Percentiles rank a stretch among this genome's conserved stretches.
These are phyloP conservation scores for Colletotrichum neosansevieriae DNA, from an alignment of 2,329 filamentous ascomycete species.

Conservation along the genomic window DNA sequence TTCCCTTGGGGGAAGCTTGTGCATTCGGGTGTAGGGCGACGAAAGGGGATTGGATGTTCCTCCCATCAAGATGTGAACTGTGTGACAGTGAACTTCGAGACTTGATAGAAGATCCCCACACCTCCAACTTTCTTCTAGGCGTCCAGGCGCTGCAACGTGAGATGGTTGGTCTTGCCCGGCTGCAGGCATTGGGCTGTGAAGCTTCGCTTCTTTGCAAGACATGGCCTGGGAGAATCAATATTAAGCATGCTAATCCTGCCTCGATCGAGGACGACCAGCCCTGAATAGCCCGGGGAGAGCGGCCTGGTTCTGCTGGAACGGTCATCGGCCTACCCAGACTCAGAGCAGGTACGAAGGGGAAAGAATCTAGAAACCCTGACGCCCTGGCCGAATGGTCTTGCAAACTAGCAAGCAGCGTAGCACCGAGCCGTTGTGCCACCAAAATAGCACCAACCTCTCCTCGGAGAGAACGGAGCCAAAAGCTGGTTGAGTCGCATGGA, in stretches of 20 bases:
- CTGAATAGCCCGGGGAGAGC: background rate
- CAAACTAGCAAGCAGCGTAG: background rate
- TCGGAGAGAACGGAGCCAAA: slow-evolving; percentile 15
- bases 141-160: slow-evolving; percentile 26
- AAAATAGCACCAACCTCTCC: slow-evolving; percentile 22
- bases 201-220: slow-evolving; percentile 14
- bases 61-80: slow-evolving; percentile 18
- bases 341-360: slow-evolving; percentile 6
- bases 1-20: slow-evolving; percentile 25
- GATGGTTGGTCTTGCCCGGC: slow-evolving; percentile 14
- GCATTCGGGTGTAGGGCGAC: slow-evolving; percentile 30
- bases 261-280: background rate
- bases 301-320: slow-evolving; percentile 9
- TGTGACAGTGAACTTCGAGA: slow-evolving; percentile 19
- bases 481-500: slow-evolving; percentile 14
- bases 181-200: slow-evolving; percentile 28
- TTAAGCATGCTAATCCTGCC: slow-evolving; percentile 24
- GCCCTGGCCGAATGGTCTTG: background rate
- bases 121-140: slow-evolving; percentile 17
- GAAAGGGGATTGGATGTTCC: slow-evolving; percentile 26
- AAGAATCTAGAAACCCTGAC: slow-evolving; percentile 21
- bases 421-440: slow-evolving; percentile 8
- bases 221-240: slow-evolving; percentile 6
- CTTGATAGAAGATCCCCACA: slow-evolving; percentile 14
- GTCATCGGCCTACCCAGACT: slow-evolving; percentile 2